These are phyloP conservation scores for Amoebophrya sp. DNA, from an alignment of 169 alveolate species.

Conservation along the genomic window DNA sequence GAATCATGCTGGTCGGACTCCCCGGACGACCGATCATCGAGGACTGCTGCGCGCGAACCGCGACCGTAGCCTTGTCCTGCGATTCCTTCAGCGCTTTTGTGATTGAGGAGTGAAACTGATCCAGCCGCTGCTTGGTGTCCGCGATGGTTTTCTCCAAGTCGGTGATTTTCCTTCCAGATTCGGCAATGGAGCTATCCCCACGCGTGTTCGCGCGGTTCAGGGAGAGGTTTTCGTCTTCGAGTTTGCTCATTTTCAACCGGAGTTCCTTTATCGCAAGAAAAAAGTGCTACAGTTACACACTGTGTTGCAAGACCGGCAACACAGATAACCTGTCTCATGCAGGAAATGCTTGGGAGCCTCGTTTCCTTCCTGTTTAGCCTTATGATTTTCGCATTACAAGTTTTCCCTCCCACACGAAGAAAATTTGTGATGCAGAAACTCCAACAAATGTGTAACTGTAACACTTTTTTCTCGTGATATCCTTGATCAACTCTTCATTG, in stretches of 20 bases:
- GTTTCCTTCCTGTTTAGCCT: too few relatives aligned
- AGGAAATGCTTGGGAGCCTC: too few relatives aligned
- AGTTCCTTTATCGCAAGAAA: too few relatives aligned
- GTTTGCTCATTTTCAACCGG: neutral
- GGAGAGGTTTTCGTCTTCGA: neutral
- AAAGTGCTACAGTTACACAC: too few relatives aligned
- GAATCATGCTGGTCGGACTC: neutral
- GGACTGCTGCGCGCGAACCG: neutral
- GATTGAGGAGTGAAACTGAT: neutral
- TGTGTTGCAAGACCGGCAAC: too few relatives aligned
- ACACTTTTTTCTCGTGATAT: too few relatives aligned
- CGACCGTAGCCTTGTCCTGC: neutral
- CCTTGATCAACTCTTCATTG: too few relatives aligned
- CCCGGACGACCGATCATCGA: neutral
- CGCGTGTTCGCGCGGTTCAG: neutral
- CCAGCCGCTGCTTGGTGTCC: neutral
- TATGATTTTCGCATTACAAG: too few relatives aligned
- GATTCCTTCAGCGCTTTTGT: neutral
- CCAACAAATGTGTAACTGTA: too few relatives aligned
- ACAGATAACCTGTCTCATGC: too few relatives aligned
- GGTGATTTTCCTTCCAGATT: neutral
- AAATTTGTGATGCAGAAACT: too few relatives aligned
- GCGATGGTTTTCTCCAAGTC: neutral
- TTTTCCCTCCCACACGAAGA: too few relatives aligned
- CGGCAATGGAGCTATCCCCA: neutral